These are phyloP conservation scores for Solanum medicagineum DNA, from an alignment of 257 asterid species.

Conservation along the genomic window DNA sequence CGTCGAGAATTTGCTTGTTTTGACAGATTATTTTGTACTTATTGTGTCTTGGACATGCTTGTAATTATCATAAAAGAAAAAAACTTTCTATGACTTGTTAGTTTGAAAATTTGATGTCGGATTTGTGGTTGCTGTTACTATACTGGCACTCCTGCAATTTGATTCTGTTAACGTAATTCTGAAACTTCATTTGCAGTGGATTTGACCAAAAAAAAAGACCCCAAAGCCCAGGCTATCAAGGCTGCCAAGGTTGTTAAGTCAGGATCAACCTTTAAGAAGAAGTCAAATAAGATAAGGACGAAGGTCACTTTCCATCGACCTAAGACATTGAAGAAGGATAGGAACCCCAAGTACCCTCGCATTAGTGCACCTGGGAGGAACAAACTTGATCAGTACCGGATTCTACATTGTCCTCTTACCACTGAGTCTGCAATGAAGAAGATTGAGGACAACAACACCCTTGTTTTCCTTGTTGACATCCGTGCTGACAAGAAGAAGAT, in stretches of 20 bases:
- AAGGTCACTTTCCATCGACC: constrained; percentile 45
- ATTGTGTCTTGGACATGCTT: background rate
- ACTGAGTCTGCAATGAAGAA: constrained; percentile 1
- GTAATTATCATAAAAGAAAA: background rate
- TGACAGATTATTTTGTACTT: background rate
- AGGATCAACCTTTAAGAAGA: constrained; percentile 33
- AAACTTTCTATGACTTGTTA: background rate
- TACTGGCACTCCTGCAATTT: background rate
- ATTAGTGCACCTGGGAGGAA: constrained; percentile 39
- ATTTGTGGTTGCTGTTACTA: background rate
- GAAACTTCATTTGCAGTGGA: constrained; percentile 10
- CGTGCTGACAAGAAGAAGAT: constrained; percentile 20
- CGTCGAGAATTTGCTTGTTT: background rate
- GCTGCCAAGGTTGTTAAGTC: constrained; percentile 17
- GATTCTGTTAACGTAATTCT: background rate
- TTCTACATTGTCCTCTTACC: constrained; percentile 22
- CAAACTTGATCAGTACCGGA: constrained; percentile 40
- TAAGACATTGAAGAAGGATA: constrained; percentile 25
- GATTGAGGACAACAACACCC: constrained; percentile 41
- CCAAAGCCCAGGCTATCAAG: constrained; percentile 37
- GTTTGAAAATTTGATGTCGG: background rate
- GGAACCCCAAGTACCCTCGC: constrained; percentile 30
- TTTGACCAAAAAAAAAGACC: constrained; percentile 25
- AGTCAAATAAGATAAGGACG: constrained; percentile 32
- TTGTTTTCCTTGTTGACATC: constrained; percentile 39